Base-by-base conservation (phyloP, 768 basidiomycete species). In the Mrakia gelida region DNA sequence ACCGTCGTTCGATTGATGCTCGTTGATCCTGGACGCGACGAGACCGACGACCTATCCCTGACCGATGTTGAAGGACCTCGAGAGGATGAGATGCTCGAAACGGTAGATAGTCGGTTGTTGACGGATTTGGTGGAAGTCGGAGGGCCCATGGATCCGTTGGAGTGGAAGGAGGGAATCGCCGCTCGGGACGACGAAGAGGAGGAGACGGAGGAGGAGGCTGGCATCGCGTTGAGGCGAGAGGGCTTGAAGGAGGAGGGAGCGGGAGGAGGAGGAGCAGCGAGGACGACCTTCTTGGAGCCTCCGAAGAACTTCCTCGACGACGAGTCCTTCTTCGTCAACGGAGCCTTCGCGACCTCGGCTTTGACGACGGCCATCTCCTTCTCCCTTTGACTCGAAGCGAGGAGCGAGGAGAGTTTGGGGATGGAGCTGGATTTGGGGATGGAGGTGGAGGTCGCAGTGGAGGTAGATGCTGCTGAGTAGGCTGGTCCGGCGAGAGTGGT, bases 351-450 rank as follows among this genome's bases (percentile, higher is more conserved):
- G 41, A n/a, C 38, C 26, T 41, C 38, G 2, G 32, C 23, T 30
- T 30, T 38, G 32, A 15, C 30, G 32, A 38, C 32, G 6, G 21
- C 41, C 67, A 45, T 70, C 8, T 43, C 67, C 67, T 70, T 45
- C 38, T 70, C 38, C 67, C 32, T 70, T n/a, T 59, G 59, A 28
- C 59, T 59, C 7, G 59, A 59, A 0, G 38, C 26, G 34, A 70
- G 67, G 23, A 70, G 67, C 2, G 67, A 70, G 15, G 67, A 70
- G 34, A 70, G 34, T 23, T 70, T 70, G 13, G 67, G 67, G 67
- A 70, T 70, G 9, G 67, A 70, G 38, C 67, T 70, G 32, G 67
- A 70, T n/a, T 70, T 70, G 34, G 67, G 67, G 67, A 70, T 41
- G 9, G 26, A 43, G 38, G 16, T 43, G 21, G 38, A 45, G 10